Evolutionary conservation across 2,329 filamentous ascomycete genomes (phyloP), one percentile per base, ranked within the genome.

Genomic region (Pseudogymnoascus sp.): DNA sequence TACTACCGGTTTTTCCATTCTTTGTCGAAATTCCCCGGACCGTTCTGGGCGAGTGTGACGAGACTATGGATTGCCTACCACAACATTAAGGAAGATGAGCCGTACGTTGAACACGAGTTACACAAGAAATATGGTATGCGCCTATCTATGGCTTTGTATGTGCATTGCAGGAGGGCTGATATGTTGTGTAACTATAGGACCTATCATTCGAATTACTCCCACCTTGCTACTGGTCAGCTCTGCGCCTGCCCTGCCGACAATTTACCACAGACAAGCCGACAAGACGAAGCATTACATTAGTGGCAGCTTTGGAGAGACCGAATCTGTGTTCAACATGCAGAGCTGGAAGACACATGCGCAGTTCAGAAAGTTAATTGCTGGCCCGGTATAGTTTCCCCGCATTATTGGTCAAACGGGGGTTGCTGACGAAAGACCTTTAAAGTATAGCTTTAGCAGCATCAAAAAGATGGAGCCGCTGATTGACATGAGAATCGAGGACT

Each of bases 251-350:
- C 73, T 84, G 2, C 81, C 81, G 0, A 74, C 76, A 12, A 77
- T 85, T 23, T 85, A 84, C 70, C 73, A 75, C 58, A 76, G 80
- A 19, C 73, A 79, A 63, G 80, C 77, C 4, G 74, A 81, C 69
- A 85, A 84, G 66, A 79, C 78, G 1, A 74, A 80, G 56, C 77
- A 82, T 68, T 84, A 84, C 66, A 80, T 83, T 61, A 79, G 80
- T 0, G 81, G 80, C 18, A 78, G 74, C 21, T 82, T 83, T 63
- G 81, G 81, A 13, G 75, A 79, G 60, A 76, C 73, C 3, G 81
- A 83, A 61, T 76, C 74, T 1, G 65, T 83, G 5, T 82, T 85
- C 69, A 82, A 83, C 61, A 82, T 82, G 75, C 77, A 78, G 61
- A 75, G 79, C 48, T 73, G 77, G 48, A 73, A 73, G 59, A 70